Base-by-base conservation (phyloP, 2,329 filamentous ascomycete genomes). In the Colletotrichum sp. region DNA sequence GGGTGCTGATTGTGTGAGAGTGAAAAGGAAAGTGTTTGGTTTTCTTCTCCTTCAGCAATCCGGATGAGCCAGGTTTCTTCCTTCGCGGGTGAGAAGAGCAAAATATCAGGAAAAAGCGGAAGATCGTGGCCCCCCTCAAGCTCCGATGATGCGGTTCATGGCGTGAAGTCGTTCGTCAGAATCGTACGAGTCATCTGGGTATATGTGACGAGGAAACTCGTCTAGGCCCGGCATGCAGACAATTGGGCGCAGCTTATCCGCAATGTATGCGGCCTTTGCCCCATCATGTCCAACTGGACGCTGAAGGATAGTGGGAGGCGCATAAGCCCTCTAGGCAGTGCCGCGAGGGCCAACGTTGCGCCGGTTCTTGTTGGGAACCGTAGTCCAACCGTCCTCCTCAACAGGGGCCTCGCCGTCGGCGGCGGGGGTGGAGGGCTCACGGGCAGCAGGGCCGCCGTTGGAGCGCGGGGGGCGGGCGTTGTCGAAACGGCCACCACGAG, bases 311-410 rank as follows among this genome's bases (percentile, higher is more conserved):
- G 55, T 69, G 13, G 64, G 64, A 67, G 55, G 74, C 74, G 60
- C 64, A 65, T 12, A 28, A 59, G 64, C 74, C 74, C 59, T 68
- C 74, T 76, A 76, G 71, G 65, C 74, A 60, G 70, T 24, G 74
- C 74, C 73, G 3, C 73, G 73, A 28, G 73, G 74, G 34, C 74
- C 74, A 52, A 69, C 74, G 70, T 76, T 79, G 67, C 79, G 77
- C 39, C 79, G 78, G 71, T 72, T 59, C 71, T 75, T 77, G 64
- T 74, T 77, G 68, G 84, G 77, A 70, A 92, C 92, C 30, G 90
- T 93, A 77, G 90, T 92, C 92, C 92, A 93, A 79, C 92, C 92
- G 81, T 93, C 92, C 48, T 91, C 91, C 63, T 91, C 89, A 66
- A 86, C 83, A 52, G 86, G 83, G 67, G 71, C 79, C 39, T 81